phyloP scores from a whole-genome alignment of 352 stramenopile genomes.

The Phytophthora tentaculata region DNA sequence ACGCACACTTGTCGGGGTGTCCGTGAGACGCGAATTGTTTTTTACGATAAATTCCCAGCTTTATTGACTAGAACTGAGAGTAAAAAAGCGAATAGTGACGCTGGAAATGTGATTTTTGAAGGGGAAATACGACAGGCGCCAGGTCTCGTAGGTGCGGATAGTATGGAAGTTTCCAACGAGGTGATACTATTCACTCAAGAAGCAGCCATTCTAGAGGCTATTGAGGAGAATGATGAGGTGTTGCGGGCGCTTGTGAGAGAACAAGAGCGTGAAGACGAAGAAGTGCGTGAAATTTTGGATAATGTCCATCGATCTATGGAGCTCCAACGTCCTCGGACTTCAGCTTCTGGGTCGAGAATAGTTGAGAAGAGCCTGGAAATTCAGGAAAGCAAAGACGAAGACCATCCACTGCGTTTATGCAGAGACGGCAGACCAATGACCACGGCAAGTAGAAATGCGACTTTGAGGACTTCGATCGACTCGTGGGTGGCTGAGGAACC shows the following conservation, averaged over 20 bases:
- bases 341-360: slow-evolving; percentile 40
- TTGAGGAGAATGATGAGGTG: slow-evolving; percentile 67
- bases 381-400: slow-evolving; percentile 22
- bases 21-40: slow-evolving; percentile 56
- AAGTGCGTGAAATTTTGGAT: slow-evolving; percentile 38
- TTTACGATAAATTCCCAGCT: slow-evolving; percentile 42
- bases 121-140: slow-evolving; percentile 84
- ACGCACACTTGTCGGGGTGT: slow-evolving; percentile 81
- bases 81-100: background rate
- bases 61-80: background rate
- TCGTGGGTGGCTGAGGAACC: slow-evolving; percentile 55
- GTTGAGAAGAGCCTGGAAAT: slow-evolving; percentile 25
- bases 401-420: background rate
- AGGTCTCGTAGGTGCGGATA: slow-evolving; percentile 58
- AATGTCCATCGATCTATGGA: slow-evolving; percentile 54
- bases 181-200: slow-evolving; percentile 90
- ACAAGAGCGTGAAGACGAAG: slow-evolving; percentile 61
- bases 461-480: slow-evolving; percentile 50
- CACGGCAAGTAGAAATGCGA: slow-evolving; percentile 29
- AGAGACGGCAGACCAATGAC: slow-evolving; percentile 54
- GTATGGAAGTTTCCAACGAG: slow-evolving; percentile 70
- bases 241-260: slow-evolving; percentile 33
- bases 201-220: slow-evolving; percentile 58
- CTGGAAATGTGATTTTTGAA: slow-evolving; percentile 73
- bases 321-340: slow-evolving; percentile 57